These are phyloP conservation scores for Cladophialophora chaetospira DNA, from an alignment of 2,329 filamentous ascomycete species.

Conservation along the genomic window DNA sequence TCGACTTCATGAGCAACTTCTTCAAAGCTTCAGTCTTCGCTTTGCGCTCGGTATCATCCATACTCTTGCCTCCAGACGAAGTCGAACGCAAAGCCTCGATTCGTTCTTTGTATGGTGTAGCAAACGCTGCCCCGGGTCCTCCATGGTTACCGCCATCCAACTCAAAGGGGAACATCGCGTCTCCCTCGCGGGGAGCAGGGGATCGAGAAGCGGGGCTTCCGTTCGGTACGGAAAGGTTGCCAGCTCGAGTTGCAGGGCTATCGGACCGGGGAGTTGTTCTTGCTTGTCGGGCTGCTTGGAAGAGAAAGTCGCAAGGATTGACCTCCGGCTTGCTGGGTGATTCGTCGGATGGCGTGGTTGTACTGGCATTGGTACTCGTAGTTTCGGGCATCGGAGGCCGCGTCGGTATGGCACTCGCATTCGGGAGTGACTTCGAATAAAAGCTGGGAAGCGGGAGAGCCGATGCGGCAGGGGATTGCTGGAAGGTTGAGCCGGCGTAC, in stretches of 20 bases:
- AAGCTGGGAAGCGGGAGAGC: slow-evolving; percentile 90
- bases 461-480: slow-evolving; percentile 89
- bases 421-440: slow-evolving; percentile 72
- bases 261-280: slow-evolving; percentile 58
- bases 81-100: slow-evolving; percentile 47
- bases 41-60: slow-evolving; percentile 45
- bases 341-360: slow-evolving; percentile 36
- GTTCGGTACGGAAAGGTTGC: slow-evolving; percentile 57
- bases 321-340: slow-evolving; percentile 54
- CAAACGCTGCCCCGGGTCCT: slow-evolving; percentile 66
- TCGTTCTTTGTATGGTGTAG: slow-evolving; percentile 56
- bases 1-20: slow-evolving; percentile 46
- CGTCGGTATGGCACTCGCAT: slow-evolving; percentile 49
- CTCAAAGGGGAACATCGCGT: slow-evolving; percentile 68
- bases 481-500: slow-evolving; percentile 93
- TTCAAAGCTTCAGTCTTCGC: slow-evolving; percentile 50
- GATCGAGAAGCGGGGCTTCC: slow-evolving; percentile 43
- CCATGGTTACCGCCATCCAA: slow-evolving; percentile 55
- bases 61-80: slow-evolving; percentile 33
- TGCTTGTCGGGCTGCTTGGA: slow-evolving; percentile 75
- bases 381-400: slow-evolving; percentile 44
- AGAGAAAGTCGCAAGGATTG: slow-evolving; percentile 86
- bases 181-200: slow-evolving; percentile 51
- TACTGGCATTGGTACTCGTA: slow-evolving; percentile 38
- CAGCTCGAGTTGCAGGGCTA: slow-evolving; percentile 42